phyloP scores from a whole-genome alignment of 1,284 basidiomycete species.

The Omphalotus olearius region DNA sequence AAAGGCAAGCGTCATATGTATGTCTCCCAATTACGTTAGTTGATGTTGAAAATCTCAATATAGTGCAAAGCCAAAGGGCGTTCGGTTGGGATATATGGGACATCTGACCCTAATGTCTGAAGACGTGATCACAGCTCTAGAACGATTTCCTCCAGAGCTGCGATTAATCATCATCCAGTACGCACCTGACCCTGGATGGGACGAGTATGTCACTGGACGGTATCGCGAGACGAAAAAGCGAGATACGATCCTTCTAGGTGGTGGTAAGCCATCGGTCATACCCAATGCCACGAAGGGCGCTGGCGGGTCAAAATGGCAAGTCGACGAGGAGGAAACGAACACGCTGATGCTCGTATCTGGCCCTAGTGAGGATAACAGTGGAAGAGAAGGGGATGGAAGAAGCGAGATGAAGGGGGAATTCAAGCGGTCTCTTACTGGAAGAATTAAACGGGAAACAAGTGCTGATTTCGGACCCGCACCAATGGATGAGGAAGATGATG shows the following conservation, averaged over 20 bases:
- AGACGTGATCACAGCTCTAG: slow-evolving; percentile 81
- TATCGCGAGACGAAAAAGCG: slow-evolving; percentile 84
- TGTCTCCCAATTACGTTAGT: slow-evolving; percentile 5
- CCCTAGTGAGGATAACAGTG: background rate
- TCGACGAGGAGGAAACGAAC: slow-evolving; percentile 61
- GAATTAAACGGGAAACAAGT: slow-evolving; percentile 43
- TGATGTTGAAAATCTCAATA: slow-evolving; percentile 12
- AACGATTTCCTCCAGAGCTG: slow-evolving; percentile 84
- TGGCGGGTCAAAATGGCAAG: slow-evolving; percentile 54
- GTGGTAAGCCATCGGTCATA: slow-evolving; percentile 67
- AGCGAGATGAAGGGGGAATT: slow-evolving; percentile 51
- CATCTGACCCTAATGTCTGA: slow-evolving; percentile 93
- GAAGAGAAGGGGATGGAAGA: slow-evolving; percentile 6
- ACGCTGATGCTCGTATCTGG: slow-evolving; percentile 15
- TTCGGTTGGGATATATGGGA: slow-evolving; percentile 94
- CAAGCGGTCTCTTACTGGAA: slow-evolving; percentile 38
- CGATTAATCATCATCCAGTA: slow-evolving; percentile 56
- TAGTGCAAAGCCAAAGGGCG: slow-evolving; percentile 63
- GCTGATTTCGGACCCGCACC: slow-evolving; percentile 66
- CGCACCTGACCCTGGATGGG: slow-evolving; percentile 81
- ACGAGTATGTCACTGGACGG: slow-evolving; percentile 79
- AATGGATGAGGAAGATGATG: slow-evolving; percentile 36
- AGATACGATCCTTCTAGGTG: slow-evolving; percentile 79
- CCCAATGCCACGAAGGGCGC: slow-evolving; percentile 23
- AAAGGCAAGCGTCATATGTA: slow-evolving; percentile 46